phyloP scores from a whole-genome alignment of 2,329 filamentous ascomycete species.

The Ophiostoma piceae region DNA sequence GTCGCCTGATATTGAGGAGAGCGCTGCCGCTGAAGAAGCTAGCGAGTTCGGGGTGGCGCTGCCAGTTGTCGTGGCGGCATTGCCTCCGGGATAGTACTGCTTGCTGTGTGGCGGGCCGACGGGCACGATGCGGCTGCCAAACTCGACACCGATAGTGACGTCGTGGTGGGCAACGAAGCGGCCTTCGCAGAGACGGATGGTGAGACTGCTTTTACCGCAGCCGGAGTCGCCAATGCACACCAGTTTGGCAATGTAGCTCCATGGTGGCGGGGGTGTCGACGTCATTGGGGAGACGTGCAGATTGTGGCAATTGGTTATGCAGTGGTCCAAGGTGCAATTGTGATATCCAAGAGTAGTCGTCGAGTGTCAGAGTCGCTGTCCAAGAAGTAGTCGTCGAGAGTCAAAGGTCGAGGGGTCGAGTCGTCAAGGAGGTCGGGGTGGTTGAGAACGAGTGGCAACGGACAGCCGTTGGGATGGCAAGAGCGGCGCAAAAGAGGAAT shows the following conservation, averaged over 20 bases:
- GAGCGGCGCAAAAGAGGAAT: neutral
- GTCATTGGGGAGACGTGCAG: slow-evolving; percentile 42
- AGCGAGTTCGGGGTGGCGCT: neutral
- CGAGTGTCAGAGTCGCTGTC: too few species aligned
- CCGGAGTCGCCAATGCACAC: slow-evolving; percentile 96
- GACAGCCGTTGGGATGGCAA: neutral
- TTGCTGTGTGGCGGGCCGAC: slow-evolving; percentile 74
- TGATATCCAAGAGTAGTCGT: neutral
- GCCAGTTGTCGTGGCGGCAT: slow-evolving; percentile 23
- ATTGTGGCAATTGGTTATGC: neutral
- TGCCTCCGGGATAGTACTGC: slow-evolving; percentile 26
- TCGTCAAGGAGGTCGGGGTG: neutral
- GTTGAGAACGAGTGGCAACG: neutral
- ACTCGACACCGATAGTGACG: slow-evolving; percentile 95
- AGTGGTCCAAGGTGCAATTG: neutral
- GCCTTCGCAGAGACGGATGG: slow-evolving; percentile 92
- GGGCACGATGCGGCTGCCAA: slow-evolving; percentile 86
- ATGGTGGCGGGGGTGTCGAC: slow-evolving; percentile 53
- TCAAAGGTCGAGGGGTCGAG: neutral
- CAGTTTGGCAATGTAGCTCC: slow-evolving; percentile 99
- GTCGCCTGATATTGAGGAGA: slow-evolving; percentile 6
- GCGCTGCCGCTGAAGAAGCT: slow-evolving; percentile 22
- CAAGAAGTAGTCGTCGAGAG: neutral
- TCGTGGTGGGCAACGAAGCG: slow-evolving; percentile 92
- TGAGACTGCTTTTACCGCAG: slow-evolving; percentile 90